These are phyloP conservation scores for Schwanniomyces yamadae DNA, from an alignment of 805 yeast species.

Conservation along the genomic window DNA sequence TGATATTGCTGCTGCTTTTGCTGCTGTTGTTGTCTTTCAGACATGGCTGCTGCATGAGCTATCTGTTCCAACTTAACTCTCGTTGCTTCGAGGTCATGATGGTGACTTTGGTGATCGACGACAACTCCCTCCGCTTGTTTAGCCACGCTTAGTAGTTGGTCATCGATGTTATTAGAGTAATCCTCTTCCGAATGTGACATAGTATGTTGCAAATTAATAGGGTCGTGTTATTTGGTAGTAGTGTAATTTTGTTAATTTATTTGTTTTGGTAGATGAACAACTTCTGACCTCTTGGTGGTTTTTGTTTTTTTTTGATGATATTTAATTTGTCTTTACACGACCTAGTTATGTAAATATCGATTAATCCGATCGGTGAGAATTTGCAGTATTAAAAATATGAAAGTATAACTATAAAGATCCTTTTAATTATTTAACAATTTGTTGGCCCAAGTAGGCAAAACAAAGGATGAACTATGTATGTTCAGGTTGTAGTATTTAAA, in stretches of 20 bases:
- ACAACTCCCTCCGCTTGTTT: constrained; percentile 30
- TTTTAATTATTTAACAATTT: constrained; percentile 19
- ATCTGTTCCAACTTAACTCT: constrained; percentile 33
- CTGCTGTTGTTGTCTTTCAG: constrained; percentile 15
- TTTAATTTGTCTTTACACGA: not conserved
- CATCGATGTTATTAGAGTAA: constrained; percentile 38
- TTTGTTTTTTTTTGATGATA: constrained; percentile 5
- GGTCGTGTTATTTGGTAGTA: constrained; percentile 25
- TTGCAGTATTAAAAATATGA: not conserved
- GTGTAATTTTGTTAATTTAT: constrained; percentile 18
- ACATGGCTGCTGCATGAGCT: constrained; percentile 22
- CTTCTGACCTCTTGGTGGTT: constrained; percentile 2
- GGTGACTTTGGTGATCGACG: constrained; percentile 9
- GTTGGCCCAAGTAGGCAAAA: constrained; percentile 79
- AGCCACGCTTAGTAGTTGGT: constrained; percentile 40
- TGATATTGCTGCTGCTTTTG: constrained; percentile 11
- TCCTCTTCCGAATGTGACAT: constrained; percentile 18
- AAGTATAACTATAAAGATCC: not conserved
- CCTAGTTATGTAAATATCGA: not conserved
- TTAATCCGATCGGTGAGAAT: not conserved
- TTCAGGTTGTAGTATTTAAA: constrained; percentile 64
- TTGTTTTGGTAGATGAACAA: constrained; percentile 14
- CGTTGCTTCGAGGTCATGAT: constrained; percentile 16
- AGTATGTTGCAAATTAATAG: constrained; percentile 9
- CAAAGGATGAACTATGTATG: constrained; percentile 71